Conservation (phyloP, 495 filamentous ascomycete species). For the Neurospora sp. region DNA sequence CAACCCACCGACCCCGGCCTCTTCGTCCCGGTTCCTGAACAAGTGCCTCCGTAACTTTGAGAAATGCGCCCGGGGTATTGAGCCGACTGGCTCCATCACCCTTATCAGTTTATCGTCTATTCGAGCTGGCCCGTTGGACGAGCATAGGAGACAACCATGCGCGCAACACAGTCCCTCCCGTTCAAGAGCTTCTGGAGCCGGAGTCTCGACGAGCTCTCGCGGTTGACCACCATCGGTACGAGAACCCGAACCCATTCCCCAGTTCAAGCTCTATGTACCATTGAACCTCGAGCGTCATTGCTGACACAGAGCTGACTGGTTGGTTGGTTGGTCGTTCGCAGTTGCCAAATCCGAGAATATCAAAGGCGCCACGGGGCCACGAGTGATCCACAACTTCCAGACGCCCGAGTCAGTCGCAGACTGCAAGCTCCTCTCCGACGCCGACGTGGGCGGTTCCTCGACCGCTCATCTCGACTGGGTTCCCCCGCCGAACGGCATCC, state of each 20-base stretch:
- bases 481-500: slow-evolving; percentile 43
- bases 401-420: slow-evolving; percentile 46
- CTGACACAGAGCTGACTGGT: background rate
- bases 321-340: slow-evolving; percentile 2
- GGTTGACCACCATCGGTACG: slow-evolving; percentile 34
- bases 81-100: slow-evolving; percentile 11
- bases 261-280: background rate
- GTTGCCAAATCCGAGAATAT: slow-evolving; percentile 43
- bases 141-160: slow-evolving; percentile 20
- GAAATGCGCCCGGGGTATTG: slow-evolving; percentile 6
- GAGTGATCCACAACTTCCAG: slow-evolving; percentile 56
- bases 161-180: slow-evolving; percentile 28
- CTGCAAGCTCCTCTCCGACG: slow-evolving; percentile 81
- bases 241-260: background rate
- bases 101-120: background rate
- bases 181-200: slow-evolving; percentile 34
- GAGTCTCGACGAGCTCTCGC: slow-evolving; percentile 37
- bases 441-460: slow-evolving; percentile 78
- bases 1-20: background rate
- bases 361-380: slow-evolving; percentile 43
- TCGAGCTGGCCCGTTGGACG: background rate
- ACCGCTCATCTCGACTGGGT: slow-evolving; percentile 60
- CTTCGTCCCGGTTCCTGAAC: background rate
- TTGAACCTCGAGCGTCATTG: background rate
- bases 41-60: background rate